Evolutionary conservation across 352 stramenopile species (phyloP).

Genomic region (Phytophthora sp.): DNA sequence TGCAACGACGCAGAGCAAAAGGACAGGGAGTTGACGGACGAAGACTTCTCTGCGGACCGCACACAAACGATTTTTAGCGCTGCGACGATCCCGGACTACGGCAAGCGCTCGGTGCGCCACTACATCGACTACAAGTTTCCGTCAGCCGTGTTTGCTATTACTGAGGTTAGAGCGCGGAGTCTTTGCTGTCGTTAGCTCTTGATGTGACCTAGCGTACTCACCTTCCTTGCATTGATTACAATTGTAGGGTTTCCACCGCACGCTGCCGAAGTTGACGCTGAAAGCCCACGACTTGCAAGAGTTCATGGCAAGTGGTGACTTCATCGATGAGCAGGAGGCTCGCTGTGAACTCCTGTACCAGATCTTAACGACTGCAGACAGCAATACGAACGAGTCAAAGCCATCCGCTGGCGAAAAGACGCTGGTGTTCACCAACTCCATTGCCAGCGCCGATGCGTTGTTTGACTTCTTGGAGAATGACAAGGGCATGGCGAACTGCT

Average conservation of each 20-base stretch:
- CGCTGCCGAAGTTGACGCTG: slow-evolving; percentile 56
- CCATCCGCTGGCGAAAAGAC: slow-evolving; percentile 38
- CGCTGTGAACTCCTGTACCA: slow-evolving; percentile 54
- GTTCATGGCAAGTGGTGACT: slow-evolving; percentile 19
- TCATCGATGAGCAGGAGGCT: slow-evolving; percentile 32
- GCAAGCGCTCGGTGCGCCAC: slow-evolving; percentile 67
- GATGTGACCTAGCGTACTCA: too few species aligned
- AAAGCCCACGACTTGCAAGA: slow-evolving; percentile 47
- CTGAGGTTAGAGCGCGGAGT: slow-evolving; percentile 64
- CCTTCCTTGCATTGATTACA: too few species aligned
- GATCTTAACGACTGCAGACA: slow-evolving; percentile 42
- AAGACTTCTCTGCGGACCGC: slow-evolving; percentile 29
- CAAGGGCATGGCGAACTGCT: slow-evolving; percentile 35
- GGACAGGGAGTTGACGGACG: slow-evolving; percentile 12
- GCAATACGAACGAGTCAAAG: neutral
- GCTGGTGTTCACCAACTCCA: slow-evolving; percentile 79
- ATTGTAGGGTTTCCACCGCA: slow-evolving; percentile 76
- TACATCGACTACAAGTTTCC: slow-evolving; percentile 86
- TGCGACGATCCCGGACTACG: slow-evolving; percentile 84
- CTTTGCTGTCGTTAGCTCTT: too few species aligned
- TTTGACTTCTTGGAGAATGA: slow-evolving; percentile 58
- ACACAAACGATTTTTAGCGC: slow-evolving; percentile 83
- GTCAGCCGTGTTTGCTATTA: slow-evolving; percentile 60
- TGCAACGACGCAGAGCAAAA: slow-evolving; percentile 12
- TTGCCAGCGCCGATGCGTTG: slow-evolving; percentile 65